A percentile compares a stretch with the other conserved stretches of the same genome.
Conservation (phyloP, 2,329 filamentous ascomycete species). For the Thyridium curvatum region DNA sequence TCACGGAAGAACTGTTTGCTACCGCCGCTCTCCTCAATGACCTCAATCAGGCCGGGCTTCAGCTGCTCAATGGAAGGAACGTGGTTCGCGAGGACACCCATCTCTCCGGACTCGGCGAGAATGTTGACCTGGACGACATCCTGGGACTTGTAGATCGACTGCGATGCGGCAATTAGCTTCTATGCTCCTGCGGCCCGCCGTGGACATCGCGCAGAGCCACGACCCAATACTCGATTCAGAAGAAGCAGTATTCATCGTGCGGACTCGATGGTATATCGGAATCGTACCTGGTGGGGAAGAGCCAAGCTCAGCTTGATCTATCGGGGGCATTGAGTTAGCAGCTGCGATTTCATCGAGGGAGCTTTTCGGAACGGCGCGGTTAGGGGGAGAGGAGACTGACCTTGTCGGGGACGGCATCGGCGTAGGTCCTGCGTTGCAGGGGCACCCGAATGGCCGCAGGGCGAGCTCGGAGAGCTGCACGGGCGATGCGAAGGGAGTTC, state of each 20-base stretch:
- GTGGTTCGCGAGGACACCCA: slow-evolving; percentile 99
- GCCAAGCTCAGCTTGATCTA: slow-evolving; percentile 96
- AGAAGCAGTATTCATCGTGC: slow-evolving; percentile 1
- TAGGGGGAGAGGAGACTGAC: slow-evolving; percentile 31
- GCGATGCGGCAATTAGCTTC: slow-evolving; percentile 45
- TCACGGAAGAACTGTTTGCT: slow-evolving; percentile 98
- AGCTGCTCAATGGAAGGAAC: slow-evolving; percentile 98
- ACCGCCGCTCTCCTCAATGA: slow-evolving; percentile 85
- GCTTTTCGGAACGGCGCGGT: neutral
- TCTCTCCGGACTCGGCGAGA: slow-evolving; percentile 94
- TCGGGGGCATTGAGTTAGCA: slow-evolving; percentile 1
- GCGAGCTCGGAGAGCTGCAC: slow-evolving; percentile 79
- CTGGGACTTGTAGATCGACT: slow-evolving; percentile 66
- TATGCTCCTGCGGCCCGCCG: neutral
- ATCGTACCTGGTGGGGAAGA: slow-evolving; percentile 94
- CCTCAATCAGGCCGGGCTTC: slow-evolving; percentile 91
- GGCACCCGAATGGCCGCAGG: slow-evolving; percentile 70
- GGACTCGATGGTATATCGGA: slow-evolving; percentile 7
- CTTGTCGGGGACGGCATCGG: slow-evolving; percentile 81
- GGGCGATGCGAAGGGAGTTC: slow-evolving; percentile 91
- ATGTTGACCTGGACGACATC: slow-evolving; percentile 94
- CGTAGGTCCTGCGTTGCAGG: slow-evolving; percentile 84
- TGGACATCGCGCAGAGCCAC: neutral
- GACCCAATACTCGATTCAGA: neutral
- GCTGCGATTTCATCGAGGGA: neutral